Evolutionary conservation across 176 grass and related monocot genomes (phyloP).

Genomic region (Cocos nucifera): DNA sequence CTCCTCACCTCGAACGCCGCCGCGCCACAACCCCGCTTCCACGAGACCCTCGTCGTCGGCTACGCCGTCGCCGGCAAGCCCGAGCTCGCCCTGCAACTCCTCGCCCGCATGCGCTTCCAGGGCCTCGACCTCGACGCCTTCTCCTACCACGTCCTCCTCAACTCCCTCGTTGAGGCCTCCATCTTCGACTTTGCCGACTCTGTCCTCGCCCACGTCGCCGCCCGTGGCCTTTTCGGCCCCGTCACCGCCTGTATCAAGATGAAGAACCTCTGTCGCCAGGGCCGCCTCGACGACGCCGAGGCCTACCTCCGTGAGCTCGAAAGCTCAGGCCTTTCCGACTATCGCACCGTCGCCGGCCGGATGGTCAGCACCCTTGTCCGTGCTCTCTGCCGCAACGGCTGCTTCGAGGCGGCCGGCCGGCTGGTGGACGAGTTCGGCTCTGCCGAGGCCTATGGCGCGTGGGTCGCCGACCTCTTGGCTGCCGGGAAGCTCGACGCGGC

Average conservation of each 20-base stretch:
- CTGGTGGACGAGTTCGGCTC: constrained; percentile 61
- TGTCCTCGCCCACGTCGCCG: constrained; percentile 25
- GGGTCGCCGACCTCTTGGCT: constrained; percentile 42
- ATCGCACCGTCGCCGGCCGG: constrained; percentile 11
- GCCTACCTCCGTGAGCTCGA: constrained; percentile 54
- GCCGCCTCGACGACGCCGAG: constrained; percentile 35
- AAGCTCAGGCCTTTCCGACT: constrained; percentile 15
- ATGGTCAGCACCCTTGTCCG: constrained; percentile 32
- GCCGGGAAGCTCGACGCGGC: constrained; percentile 45
- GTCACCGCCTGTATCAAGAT: constrained; percentile 46
- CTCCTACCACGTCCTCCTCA: constrained; percentile 69
- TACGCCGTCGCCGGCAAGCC: constrained; percentile 81
- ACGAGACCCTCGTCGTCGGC: constrained; percentile 69
- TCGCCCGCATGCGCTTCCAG: constrained; percentile 64
- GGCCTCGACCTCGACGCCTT: constrained; percentile 56
- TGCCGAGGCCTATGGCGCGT: constrained; percentile 46
- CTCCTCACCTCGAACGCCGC: background rate
- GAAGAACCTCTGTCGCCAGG: constrained; percentile 57
- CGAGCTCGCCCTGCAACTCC: constrained; percentile 51
- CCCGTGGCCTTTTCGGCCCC: constrained; percentile 24
- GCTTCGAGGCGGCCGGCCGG: constrained; percentile 33
- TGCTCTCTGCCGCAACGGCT: constrained; percentile 32
- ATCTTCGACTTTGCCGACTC: constrained; percentile 67
- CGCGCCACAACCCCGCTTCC: constrained; percentile 32
- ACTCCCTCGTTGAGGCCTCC: constrained; percentile 80